Evolutionary conservation across 2,329 filamentous ascomycete species (phyloP).

Genomic region (Penicillium oxalicum): DNA sequence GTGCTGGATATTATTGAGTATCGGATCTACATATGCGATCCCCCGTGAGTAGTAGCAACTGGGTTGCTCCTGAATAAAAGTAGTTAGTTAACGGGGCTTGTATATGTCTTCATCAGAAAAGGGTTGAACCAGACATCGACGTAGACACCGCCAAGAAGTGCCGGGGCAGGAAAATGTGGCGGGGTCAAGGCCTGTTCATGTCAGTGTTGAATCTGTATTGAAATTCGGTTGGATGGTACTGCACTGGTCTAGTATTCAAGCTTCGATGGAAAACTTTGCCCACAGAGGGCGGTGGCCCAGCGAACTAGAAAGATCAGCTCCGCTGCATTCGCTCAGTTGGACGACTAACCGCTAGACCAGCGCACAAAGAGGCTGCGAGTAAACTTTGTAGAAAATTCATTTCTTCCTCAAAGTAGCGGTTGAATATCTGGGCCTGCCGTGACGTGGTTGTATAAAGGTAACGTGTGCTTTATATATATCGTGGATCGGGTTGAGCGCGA

Average conservation of each 20-base stretch:
- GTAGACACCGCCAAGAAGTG: not conserved
- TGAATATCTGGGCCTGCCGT: not conserved
- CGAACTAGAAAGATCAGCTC: not conserved
- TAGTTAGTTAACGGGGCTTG: not conserved
- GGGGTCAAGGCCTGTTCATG: not conserved
- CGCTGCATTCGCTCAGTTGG: not conserved
- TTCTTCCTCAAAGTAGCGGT: not conserved
- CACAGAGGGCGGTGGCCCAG: not conserved
- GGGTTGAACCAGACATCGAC: not conserved
- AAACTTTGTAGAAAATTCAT: not conserved
- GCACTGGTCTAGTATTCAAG: not conserved
- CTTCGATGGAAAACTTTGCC: not conserved
- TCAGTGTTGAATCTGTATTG: not conserved
- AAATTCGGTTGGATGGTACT: not conserved
- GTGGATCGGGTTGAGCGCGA: not conserved
- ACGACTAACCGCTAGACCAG: not conserved
- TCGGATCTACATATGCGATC: slow-evolving; percentile 1
- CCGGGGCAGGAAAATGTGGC: not conserved
- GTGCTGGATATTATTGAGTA: not conserved
- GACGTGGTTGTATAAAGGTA: not conserved
- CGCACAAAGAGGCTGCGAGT: not conserved
- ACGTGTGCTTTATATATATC: not conserved
- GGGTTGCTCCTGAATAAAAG: not conserved
- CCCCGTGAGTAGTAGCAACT: not conserved
- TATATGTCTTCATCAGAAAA: not conserved